A percentile compares a stretch with the other conserved stretches of the same genome.
These are phyloP conservation scores for Rhamnella rubrinervis DNA, from an alignment of 331 rosid genomes.

Conservation along the genomic window DNA sequence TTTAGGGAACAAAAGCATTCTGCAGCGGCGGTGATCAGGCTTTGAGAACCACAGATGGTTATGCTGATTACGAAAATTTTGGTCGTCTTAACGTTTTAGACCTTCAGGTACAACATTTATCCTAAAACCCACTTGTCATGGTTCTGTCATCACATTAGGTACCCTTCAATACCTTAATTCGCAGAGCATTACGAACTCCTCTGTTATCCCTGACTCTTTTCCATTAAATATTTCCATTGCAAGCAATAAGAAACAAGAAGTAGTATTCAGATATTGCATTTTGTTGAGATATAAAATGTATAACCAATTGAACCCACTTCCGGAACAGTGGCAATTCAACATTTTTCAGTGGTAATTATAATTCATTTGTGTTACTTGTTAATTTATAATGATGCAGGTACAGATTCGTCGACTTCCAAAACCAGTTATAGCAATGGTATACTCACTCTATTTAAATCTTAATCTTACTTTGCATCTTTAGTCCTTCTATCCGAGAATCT, in stretches of 20 bases:
- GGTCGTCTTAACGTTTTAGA: constrained; percentile 85
- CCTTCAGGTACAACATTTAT: constrained; percentile 57
- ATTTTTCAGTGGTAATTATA: not conserved
- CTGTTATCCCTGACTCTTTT: no score
- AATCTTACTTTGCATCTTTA: not conserved
- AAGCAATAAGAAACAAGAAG: no score
- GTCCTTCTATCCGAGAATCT: not conserved
- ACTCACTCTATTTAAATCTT: not conserved
- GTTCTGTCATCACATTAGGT: not conserved
- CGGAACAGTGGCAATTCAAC: no score
- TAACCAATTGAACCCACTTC: no score
- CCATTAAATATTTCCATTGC: no score
- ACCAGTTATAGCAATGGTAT: constrained; percentile 95
- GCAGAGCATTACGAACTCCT: not conserved
- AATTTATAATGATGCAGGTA: constrained; percentile 37
- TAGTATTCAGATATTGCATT: no score
- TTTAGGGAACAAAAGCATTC: constrained; percentile 76
- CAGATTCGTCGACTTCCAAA: constrained; percentile 95
- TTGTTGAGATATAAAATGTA: no score
- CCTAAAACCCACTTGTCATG: not conserved
- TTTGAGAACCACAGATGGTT: constrained; percentile 73
- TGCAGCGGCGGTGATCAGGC: constrained; percentile 93
- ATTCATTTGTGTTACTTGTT: not conserved
- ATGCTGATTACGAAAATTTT: constrained; percentile 55
- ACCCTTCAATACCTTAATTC: not conserved